A percentile compares a stretch with the other conserved stretches of the same genome.
phyloP scores from a whole-genome alignment of 2,329 filamentous ascomycete species.

The Pseudogymnoascus sp. region DNA sequence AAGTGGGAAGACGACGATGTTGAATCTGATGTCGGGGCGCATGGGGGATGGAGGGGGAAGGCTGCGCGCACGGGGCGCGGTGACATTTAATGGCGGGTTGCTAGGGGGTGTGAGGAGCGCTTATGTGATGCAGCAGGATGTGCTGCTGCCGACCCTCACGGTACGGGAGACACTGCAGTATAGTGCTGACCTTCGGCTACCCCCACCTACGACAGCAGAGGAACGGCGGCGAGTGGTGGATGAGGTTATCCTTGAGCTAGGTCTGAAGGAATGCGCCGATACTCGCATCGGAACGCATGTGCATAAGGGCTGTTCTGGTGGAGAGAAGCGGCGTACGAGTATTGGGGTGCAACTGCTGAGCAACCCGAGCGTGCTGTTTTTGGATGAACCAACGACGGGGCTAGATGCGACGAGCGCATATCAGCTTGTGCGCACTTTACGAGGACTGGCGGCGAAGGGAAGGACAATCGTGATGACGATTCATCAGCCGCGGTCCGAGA shows the following conservation, averaged over 20 bases:
- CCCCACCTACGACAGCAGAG: conserved; percentile 48
- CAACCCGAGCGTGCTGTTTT: conserved; percentile 68
- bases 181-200: conserved; percentile 62
- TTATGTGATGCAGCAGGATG: conserved; percentile 71
- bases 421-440: conserved; percentile 63
- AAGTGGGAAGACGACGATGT: conserved; percentile 62
- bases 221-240: conserved; percentile 60
- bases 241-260: conserved; percentile 66
- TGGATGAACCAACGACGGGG: conserved; percentile 73
- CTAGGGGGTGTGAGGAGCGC: conserved; percentile 50
- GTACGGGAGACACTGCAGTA: conserved; percentile 69
- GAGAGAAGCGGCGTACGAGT: conserved; percentile 68
- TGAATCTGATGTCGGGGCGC: conserved; percentile 64
- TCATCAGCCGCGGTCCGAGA: conserved; percentile 70
- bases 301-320: conserved; percentile 69
- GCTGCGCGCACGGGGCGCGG: conserved; percentile 43
- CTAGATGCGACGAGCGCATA: conserved; percentile 71
- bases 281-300: conserved; percentile 64
- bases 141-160: conserved; percentile 63
- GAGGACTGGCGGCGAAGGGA: conserved; percentile 57
- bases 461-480: conserved; percentile 67
- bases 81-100: conserved; percentile 52
- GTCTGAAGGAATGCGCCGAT: conserved; percentile 68
- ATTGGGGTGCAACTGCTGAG: conserved; percentile 73
- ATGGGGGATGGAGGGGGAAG: conserved; percentile 46